Base-by-base conservation (phyloP, 176 grass and related monocot species). In the Hsuehochloa calcarea region DNA sequence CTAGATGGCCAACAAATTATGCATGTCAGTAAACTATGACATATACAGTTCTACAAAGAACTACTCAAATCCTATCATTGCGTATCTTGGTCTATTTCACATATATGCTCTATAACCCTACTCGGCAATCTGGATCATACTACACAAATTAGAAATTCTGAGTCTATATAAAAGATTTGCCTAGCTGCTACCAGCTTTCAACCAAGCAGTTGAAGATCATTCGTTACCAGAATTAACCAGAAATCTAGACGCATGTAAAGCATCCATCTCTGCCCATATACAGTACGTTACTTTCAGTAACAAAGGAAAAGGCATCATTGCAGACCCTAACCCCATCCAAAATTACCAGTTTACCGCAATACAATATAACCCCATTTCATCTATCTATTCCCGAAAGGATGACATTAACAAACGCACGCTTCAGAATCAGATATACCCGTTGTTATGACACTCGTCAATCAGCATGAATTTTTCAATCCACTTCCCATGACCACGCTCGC, bases 51-150 rank as follows among this genome's bases (percentile, higher is more conserved):
- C n/a, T 61, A 61, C 10, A 60, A 23, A 60, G 22, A 61, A 17
- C 22, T 38, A 23, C 34, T 5, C 51, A 70, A 16, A 69, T 45
- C 1, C 23, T 44, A 59, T 27, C 56, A 45, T 59, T 71, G 64
- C 8, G 37, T 9, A 20, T 20, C 65, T 70, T 41, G 49, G n/a
- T 56, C 20, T 60, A 20, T 55, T 59, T 34, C 15, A 7, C n/a
- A 13, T 41, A 71, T 56, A n/a, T 45, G 52, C 80, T 58, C 23
- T 17, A 71, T 60, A 82, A 82, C 65, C 79, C 79, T 43, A 58
- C 22, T 59, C 35, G 29, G 37, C 20, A 43, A 82, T 44, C 49
- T 58, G 22, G n/a, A 68, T 56, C 31, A 34, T 69, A 50, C 35
- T 59, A 29, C 51, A 46, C 52, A 20, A 14, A 23, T 69, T 60